These are phyloP conservation scores for Lentinus polychrous DNA, from an alignment of 1,284 basidiomycete species.

Conservation along the genomic window DNA sequence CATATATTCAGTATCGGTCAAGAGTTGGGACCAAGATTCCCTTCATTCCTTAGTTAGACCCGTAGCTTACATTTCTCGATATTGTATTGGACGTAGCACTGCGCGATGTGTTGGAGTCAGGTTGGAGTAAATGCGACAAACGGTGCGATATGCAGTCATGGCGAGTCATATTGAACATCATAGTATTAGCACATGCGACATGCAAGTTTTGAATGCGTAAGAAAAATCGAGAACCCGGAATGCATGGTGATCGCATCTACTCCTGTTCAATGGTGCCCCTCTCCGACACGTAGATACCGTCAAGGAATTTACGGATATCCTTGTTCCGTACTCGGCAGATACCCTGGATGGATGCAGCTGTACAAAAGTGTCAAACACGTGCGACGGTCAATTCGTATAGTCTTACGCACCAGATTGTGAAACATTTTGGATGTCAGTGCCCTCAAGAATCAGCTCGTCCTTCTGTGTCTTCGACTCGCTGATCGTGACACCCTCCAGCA, in stretches of 20 bases:
- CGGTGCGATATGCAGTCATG: conserved; percentile 4
- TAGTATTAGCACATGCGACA: conserved; percentile 16
- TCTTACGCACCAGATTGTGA: conserved; percentile 75
- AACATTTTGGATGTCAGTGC: conserved; percentile 93
- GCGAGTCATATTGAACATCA: conserved; percentile 14
- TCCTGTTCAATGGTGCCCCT: conserved; percentile 59
- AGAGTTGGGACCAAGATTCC: conserved; percentile 72
- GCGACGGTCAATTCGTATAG: background rate
- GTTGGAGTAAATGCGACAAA: no score
- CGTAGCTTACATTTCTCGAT: background rate
- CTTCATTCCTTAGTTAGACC: conserved; percentile 46
- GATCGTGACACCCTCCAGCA: conserved; percentile 88
- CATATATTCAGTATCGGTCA: conserved; percentile 65
- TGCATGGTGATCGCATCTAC: conserved; percentile 17
- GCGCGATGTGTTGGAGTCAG: no score
- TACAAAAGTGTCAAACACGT: conserved; percentile 3
- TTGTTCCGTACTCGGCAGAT: conserved; percentile 94
- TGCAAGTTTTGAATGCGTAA: conserved; percentile 18
- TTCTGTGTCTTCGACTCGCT: conserved; percentile 92
- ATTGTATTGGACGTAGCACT: background rate
- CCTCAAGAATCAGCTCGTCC: conserved; percentile 91
- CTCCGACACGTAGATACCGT: conserved; percentile 90
- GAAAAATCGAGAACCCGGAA: conserved; percentile 13
- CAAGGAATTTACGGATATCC: conserved; percentile 94
- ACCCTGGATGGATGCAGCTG: conserved; percentile 95